Base-by-base conservation (phyloP, 495 filamentous ascomycete species). In the Halenospora varia region DNA sequence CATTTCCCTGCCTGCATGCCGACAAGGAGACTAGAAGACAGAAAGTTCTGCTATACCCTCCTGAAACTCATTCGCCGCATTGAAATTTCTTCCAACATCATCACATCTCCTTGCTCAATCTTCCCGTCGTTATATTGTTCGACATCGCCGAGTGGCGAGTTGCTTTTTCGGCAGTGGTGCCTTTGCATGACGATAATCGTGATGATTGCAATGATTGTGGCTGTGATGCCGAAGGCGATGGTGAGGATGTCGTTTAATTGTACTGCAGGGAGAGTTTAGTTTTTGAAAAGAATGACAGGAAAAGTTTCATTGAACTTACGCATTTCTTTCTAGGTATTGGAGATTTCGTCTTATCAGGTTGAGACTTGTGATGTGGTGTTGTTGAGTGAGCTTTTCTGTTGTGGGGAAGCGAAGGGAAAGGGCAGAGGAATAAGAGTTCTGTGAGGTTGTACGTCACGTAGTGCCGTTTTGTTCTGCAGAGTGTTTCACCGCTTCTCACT, bases 181-280 rank as follows among this genome's bases (percentile, higher is more conserved):
- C 52, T n/a, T 18, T 39, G 19, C 22, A 52, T 55, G 9, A 51
- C 18, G 9, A 46, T 3, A 1, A 61, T 22, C 3, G 53, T 56
- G 35, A 47, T 22, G 25, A 59, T 24, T 2, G 55, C 48, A 0
- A 62, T 20, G 29, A 59, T 19, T 9, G 46, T 58, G 8, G 55
- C 57, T 0, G 42, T 42, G n/a, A 62, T 3, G 20, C 60, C 55
- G 25, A 62, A 59, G 2, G 50, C n/a, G 13, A 58, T 20, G 24
- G 55, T 55, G 8, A 62, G 44, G 18, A 40, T 47, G 23, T 62
- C 49, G 51, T 51, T 55, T 3, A 18, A 46, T 6, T 51, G 51
- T 19, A 58, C 55, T 62, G n/a, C 11, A 17, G 6, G 6, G 42
- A 20, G 11, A 20, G n/a, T 8, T n/a, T 45, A 15, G 42, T 45